Evolutionary conservation across 306 rosid genomes (phyloP), one percentile per base, ranked within the genome.

Genomic region (Casuarina equisetifolia): DNA sequence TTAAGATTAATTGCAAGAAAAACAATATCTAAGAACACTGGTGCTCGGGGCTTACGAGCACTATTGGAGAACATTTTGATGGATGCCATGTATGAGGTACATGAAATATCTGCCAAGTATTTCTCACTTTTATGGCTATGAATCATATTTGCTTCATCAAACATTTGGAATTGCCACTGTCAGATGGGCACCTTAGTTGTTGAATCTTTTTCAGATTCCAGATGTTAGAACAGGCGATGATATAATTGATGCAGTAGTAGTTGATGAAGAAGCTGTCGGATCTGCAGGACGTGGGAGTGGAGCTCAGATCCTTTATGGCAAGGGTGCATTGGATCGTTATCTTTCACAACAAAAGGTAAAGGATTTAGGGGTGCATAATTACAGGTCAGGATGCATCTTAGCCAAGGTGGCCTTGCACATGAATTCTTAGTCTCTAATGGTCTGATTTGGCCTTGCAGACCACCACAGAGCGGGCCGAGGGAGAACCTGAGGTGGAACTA

Each of bases 61-160:
- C 79, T 92, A 80, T 80, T 96, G 59, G 99, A 96, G 84, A 85
- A 77, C 81, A 82, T 96, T 57, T 84, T 96, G 90, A 92, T 91
- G 89, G 99, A 96, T 78, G 84, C 99, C 48, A 96, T 96, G 98
- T 96, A 87, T 76, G 99, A 96, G 97, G 99, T 96, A 78, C 79
- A 84, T 3, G 46, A 40, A 58, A 19, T 19, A 66, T 86, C 52
- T 75, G 74, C 51, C 71, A 3, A 48, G 13, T 48, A 9, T 48
- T 8, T 57, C 16, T 15, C 6, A 13, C n/a, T 6, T 39, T 40
- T 64, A 40, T 16, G 2, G 32, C 20, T 2, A 8, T 39, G 25
- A 9, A 39, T 40, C 19, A 12, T 17, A 44, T 73, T 25, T 74
- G 59, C 59, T 32, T 48, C 73, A 68, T 61, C 61, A 43, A 2